Percentiles rank a stretch among this genome's conserved stretches.
These are phyloP conservation scores for Globisporangium nunn DNA, from an alignment of 352 stramenopile genomes.

Conservation along the genomic window DNA sequence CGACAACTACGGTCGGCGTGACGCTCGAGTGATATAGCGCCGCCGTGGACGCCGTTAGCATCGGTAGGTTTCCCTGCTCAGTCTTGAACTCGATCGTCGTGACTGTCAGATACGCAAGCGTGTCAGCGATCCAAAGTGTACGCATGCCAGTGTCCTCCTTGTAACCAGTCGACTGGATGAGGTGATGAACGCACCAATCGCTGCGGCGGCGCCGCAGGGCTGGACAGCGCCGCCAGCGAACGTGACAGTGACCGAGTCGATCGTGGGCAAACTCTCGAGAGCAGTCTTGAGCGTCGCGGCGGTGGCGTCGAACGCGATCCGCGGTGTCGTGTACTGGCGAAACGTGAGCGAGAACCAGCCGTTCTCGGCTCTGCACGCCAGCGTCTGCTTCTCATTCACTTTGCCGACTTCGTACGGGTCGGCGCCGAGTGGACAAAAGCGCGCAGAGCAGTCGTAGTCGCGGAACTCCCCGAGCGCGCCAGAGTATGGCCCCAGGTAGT, in stretches of 20 bases:
- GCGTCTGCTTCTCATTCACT: slow-evolving; percentile 65
- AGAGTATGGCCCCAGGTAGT: slow-evolving; percentile 65
- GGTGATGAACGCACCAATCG: slow-evolving; percentile 27
- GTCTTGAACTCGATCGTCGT: slow-evolving; percentile 64
- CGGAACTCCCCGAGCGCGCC: slow-evolving; percentile 44
- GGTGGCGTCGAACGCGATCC: slow-evolving; percentile 44
- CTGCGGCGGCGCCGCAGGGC: slow-evolving; percentile 29
- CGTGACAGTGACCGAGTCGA: slow-evolving; percentile 45
- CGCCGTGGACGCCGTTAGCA: slow-evolving; percentile 25
- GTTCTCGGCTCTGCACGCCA: slow-evolving; percentile 44
- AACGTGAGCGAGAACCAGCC: slow-evolving; percentile 69
- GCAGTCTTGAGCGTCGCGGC: slow-evolving; percentile 31
- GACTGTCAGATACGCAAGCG: slow-evolving; percentile 12
- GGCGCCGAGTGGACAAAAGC: slow-evolving; percentile 85
- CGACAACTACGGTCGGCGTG: slow-evolving; percentile 21
- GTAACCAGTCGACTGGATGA: not conserved
- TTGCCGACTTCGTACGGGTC: slow-evolving; percentile 67
- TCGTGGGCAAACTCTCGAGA: slow-evolving; percentile 46
- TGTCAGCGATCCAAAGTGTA: not conserved
- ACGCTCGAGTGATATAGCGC: slow-evolving; percentile 31
- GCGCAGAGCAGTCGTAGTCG: slow-evolving; percentile 62
- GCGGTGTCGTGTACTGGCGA: slow-evolving; percentile 42
- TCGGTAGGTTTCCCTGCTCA: slow-evolving; percentile 53
- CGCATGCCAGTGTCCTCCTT: not conserved
- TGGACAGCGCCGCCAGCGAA: slow-evolving; percentile 24